phyloP scores from a whole-genome alignment of 1,284 basidiomycete species.

The Ganoderma lucidum region DNA sequence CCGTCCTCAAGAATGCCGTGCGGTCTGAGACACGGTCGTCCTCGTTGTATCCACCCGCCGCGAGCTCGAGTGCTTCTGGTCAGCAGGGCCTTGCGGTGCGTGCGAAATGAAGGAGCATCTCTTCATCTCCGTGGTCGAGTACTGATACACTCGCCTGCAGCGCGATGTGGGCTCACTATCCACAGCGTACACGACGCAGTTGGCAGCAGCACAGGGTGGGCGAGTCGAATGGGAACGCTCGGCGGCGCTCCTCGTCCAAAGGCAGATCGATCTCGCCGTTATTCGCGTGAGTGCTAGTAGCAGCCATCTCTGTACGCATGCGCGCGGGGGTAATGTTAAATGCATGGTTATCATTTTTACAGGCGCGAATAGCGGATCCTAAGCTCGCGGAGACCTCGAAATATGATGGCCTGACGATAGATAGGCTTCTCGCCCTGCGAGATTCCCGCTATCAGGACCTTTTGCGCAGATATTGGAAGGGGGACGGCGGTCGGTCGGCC shows the following conservation, averaged over 20 bases:
- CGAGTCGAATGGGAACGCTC: conserved; percentile 41
- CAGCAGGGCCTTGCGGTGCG: conserved; percentile 21
- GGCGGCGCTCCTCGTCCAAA: conserved; percentile 35
- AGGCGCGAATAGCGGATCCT: conserved; percentile 34
- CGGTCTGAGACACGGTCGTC: conserved; percentile 14
- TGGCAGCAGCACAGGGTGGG: conserved; percentile 32
- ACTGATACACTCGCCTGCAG: conserved; percentile 13
- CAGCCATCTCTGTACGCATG: background rate
- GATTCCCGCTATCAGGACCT: conserved; percentile 46
- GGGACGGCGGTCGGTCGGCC: conserved; percentile 39
- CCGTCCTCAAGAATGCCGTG: conserved; percentile 44
- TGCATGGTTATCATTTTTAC: background rate
- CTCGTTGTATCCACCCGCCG: conserved; percentile 16
- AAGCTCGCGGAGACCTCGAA: conserved; percentile 34
- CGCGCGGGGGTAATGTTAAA: background rate
- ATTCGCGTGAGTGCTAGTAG: conserved; percentile 32
- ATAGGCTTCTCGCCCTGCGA: conserved; percentile 45
- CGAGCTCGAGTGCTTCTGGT: conserved; percentile 8
- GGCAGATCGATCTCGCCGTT: conserved; percentile 31
- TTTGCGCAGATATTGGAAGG: conserved; percentile 41
- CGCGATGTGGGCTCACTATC: conserved; percentile 27
- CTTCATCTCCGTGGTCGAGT: conserved; percentile 30
- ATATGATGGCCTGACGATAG: conserved; percentile 44
- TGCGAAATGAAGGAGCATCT: conserved; percentile 18
- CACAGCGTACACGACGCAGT: conserved; percentile 32